phyloP scores from a whole-genome alignment of 208 protist species.

The Lotmaria passim region DNA sequence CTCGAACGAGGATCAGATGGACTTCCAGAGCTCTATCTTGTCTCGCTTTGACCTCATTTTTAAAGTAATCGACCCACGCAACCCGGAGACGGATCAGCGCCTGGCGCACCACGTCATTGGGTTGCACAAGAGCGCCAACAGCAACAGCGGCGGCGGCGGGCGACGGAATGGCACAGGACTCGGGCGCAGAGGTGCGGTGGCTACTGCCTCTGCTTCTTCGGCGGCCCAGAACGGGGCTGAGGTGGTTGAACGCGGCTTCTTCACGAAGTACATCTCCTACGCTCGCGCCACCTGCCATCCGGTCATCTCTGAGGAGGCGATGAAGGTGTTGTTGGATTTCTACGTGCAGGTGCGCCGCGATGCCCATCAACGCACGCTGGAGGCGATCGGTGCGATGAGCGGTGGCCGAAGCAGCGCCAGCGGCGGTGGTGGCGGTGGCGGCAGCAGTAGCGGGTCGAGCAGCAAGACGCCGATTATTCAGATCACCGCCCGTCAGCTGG shows the following conservation, averaged over 20 bases:
- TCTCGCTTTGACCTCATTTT: slow-evolving; percentile 99
- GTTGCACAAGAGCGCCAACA: slow-evolving; percentile 94
- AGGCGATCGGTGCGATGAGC: slow-evolving; percentile 39
- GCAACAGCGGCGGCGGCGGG: slow-evolving; percentile 10
- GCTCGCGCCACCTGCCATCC: slow-evolving; percentile 89
- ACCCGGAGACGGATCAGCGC: slow-evolving; percentile 91
- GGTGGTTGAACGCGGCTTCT: slow-evolving; percentile 75
- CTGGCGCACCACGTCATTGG: slow-evolving; percentile 97
- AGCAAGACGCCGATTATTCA: slow-evolving; percentile 87
- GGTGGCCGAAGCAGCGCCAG: slow-evolving; percentile 20
- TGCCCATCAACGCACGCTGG: slow-evolving; percentile 76
- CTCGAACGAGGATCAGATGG: slow-evolving; percentile 93
- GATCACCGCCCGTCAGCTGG: slow-evolving; percentile 96
- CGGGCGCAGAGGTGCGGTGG: neutral
- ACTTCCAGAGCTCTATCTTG: slow-evolving; percentile 99
- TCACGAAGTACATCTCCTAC: slow-evolving; percentile 97
- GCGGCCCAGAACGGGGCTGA: slow-evolving; percentile 5
- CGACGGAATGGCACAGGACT: slow-evolving; percentile 43
- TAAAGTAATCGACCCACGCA: slow-evolving; percentile 98
- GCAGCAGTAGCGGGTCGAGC: slow-evolving; percentile 28
- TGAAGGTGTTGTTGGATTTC: slow-evolving; percentile 93
- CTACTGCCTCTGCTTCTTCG: slow-evolving; percentile 66
- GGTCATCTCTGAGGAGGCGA: slow-evolving; percentile 92
- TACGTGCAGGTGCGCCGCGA: slow-evolving; percentile 95
- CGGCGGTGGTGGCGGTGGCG: slow-evolving; percentile 20